phyloP scores from a whole-genome alignment of 257 asterid species.

The Solanum chaucha region DNA sequence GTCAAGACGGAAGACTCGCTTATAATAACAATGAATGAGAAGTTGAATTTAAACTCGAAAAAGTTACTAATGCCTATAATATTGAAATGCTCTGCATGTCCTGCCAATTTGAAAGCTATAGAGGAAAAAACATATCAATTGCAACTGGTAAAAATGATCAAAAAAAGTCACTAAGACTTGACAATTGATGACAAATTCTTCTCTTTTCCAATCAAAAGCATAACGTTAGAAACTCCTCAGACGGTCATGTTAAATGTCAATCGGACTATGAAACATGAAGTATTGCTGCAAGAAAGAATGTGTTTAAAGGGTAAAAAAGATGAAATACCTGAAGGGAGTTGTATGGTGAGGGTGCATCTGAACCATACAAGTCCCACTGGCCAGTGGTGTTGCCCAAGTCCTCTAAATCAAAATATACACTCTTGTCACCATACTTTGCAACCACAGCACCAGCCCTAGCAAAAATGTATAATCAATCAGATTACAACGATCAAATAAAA shows the following conservation, averaged over 20 bases:
- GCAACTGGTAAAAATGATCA: not conserved
- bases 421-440: conserved; percentile 89
- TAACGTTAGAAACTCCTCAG: not conserved
- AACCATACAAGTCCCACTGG: conserved; percentile 95
- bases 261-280: not conserved
- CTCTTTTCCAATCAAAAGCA: not conserved
- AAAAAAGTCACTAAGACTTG: not conserved
- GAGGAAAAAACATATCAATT: not conserved
- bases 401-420: conserved; percentile 92
- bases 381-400: conserved; percentile 90
- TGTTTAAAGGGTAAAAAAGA: not conserved
- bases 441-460: conserved; percentile 63
- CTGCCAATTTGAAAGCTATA: not conserved
- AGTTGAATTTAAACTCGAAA: not conserved
- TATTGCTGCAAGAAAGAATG: not conserved
- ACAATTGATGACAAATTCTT: not conserved
- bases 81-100: not conserved
- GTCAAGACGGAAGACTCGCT: not conserved
- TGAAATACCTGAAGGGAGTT: conserved; percentile 67
- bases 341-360: conserved; percentile 93
- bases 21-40: not conserved
- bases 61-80: not conserved
- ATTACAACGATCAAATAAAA: not conserved
- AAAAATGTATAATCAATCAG: not conserved
- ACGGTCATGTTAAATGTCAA: not conserved